Percentiles rank a stretch among this genome's conserved stretches.
Conservation (phyloP, 768 basidiomycete genomes). For the Mycena floridula region DNA sequence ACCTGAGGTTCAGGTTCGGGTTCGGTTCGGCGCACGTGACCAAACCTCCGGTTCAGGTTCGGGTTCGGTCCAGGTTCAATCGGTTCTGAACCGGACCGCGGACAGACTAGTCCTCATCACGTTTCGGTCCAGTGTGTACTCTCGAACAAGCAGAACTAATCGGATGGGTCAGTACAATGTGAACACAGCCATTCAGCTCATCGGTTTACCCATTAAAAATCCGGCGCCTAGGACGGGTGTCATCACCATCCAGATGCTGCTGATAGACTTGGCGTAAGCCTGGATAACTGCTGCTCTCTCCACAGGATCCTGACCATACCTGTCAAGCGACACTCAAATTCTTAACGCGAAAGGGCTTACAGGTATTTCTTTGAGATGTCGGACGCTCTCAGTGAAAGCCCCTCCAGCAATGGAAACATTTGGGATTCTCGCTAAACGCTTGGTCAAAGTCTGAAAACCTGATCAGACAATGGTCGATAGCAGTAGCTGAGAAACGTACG, state of each 20-base stretch:
- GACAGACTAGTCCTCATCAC: no score
- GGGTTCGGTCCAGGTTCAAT: no score
- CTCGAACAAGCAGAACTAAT: neutral
- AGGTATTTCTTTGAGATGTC: constrained; percentile 35
- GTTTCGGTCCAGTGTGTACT: neutral
- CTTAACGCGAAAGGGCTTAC: constrained; percentile 21
- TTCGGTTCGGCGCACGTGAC: no score
- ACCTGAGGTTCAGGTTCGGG: no score
- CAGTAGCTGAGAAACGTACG: neutral
- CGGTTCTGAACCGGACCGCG: no score
- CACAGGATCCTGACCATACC: constrained; percentile 35
- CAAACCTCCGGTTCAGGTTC: no score
- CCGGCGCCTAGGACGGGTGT: constrained; percentile 35
- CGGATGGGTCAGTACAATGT: neutral
- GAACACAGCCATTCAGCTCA: neutral
- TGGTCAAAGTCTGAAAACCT: constrained; percentile 15
- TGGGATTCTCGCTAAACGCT: constrained; percentile 26
- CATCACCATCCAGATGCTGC: constrained; percentile 58
- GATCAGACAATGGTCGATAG: neutral
- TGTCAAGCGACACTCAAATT: neutral
- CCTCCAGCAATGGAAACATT: constrained; percentile 28
- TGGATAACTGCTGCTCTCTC: constrained; percentile 46
- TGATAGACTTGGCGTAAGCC: constrained; percentile 59
- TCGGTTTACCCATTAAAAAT: neutral
- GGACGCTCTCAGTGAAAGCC: constrained; percentile 40